Evolutionary conservation across 208 protist genomes (phyloP).

Genomic region (Novymonas esmeraldas): DNA sequence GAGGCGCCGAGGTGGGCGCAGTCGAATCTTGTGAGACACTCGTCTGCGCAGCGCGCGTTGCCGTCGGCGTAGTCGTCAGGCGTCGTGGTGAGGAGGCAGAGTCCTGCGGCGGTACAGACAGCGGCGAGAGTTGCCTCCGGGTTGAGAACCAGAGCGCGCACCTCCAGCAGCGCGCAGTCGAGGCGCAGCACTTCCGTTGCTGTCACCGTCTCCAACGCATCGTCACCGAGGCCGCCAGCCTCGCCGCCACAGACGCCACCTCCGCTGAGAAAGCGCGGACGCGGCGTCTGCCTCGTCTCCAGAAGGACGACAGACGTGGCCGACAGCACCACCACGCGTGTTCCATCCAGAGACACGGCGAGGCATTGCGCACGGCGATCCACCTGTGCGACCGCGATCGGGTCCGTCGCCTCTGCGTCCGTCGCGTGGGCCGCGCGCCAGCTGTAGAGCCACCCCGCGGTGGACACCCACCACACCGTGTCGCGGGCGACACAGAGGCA

Average conservation of each 20-base stretch:
- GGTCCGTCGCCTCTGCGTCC: conserved; percentile 11
- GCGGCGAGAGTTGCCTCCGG: conserved; percentile 11
- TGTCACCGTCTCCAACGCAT: conserved; percentile 3
- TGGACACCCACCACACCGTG: conserved; percentile 31
- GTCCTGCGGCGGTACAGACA: conserved; percentile 3
- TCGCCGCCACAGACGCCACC: neutral
- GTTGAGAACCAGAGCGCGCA: conserved; percentile 14
- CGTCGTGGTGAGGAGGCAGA: conserved; percentile 10
- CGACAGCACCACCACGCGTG: conserved; percentile 2
- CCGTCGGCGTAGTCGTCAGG: neutral
- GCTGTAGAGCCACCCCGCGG: conserved; percentile 19
- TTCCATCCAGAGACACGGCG: conserved; percentile 5
- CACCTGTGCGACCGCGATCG: conserved; percentile 19
- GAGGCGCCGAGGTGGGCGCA: conserved; percentile 24
- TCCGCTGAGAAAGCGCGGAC: conserved; percentile 10
- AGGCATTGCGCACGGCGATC: conserved; percentile 16
- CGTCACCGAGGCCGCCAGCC: neutral
- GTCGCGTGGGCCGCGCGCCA: conserved; percentile 2
- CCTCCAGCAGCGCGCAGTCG: conserved; percentile 8
- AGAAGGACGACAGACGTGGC: conserved; percentile 6
- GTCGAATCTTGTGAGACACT: neutral
- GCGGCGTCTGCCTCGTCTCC: neutral
- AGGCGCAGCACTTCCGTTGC: conserved; percentile 7
- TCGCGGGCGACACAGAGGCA: conserved; percentile 25
- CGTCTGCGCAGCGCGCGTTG: neutral